Conservation (phyloP, 805 yeast genomes). For the Suhomyces prunicola region DNA sequence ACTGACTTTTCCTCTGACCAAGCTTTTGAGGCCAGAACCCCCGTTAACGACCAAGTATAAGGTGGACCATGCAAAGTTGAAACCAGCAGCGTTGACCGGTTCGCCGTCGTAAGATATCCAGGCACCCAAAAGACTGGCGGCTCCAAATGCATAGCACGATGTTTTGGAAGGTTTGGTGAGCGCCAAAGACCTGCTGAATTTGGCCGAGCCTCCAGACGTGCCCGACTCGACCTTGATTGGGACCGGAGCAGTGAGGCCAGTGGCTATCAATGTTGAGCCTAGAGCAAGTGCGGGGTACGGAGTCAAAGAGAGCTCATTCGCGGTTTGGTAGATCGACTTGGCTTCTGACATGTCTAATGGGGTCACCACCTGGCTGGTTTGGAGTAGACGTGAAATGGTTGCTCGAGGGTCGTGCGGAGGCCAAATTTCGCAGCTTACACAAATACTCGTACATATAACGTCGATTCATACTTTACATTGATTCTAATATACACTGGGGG, state of each 20-base stretch:
- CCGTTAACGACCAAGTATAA: conserved; percentile 73
- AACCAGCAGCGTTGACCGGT: conserved; percentile 74
- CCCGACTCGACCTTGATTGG: conserved; percentile 4
- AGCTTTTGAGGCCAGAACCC: conserved; percentile 47
- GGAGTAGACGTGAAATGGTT: background rate
- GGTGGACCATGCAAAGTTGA: conserved; percentile 76
- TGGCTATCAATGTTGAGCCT: conserved; percentile 9
- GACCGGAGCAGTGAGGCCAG: conserved; percentile 7
- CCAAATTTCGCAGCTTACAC: background rate
- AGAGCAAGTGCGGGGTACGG: conserved; percentile 12
- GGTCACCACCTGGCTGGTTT: background rate
- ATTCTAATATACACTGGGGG: conserved; percentile 14
- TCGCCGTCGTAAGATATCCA: conserved; percentile 79
- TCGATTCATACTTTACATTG: background rate
- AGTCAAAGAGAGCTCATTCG: conserved; percentile 5
- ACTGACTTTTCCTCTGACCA: conserved; percentile 56
- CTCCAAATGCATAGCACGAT: conserved; percentile 55
- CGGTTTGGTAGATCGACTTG: conserved; percentile 1
- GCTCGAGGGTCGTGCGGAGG: background rate
- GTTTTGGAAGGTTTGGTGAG: conserved; percentile 31
- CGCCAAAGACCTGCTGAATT: conserved; percentile 17
- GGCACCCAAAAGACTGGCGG: conserved; percentile 62
- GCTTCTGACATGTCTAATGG: background rate
- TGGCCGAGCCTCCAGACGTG: conserved; percentile 18
- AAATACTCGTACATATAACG: background rate